phyloP scores from a whole-genome alignment of 1,284 basidiomycete genomes.

The Cutaneotrichosporon arboriforme region DNA sequence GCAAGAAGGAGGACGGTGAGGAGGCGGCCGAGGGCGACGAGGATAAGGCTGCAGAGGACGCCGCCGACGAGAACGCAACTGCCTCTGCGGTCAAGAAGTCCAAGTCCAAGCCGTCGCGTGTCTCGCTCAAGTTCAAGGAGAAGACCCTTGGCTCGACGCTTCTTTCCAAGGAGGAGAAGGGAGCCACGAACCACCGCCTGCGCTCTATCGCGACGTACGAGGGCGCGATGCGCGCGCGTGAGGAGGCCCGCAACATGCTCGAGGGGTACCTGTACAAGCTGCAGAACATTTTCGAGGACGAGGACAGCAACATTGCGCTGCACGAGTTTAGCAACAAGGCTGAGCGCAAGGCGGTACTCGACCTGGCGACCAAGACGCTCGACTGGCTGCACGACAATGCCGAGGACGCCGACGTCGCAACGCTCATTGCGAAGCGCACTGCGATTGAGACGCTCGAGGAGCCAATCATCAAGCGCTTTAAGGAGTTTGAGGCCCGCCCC shows the following conservation, averaged over 20 bases:
- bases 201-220: slow-evolving; percentile 74
- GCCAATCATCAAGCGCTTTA: slow-evolving; percentile 77
- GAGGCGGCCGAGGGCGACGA: slow-evolving; percentile 49
- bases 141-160: slow-evolving; percentile 62
- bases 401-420: slow-evolving; percentile 71
- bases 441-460: slow-evolving; percentile 75
- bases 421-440: slow-evolving; percentile 66
- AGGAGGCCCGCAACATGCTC: slow-evolving; percentile 85
- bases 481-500: slow-evolving; percentile 69
- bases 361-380: slow-evolving; percentile 64
- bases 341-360: slow-evolving; percentile 64
- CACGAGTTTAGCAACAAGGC: slow-evolving; percentile 66
- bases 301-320: slow-evolving; percentile 60
- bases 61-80: slow-evolving; percentile 21
- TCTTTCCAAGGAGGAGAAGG: slow-evolving; percentile 68
- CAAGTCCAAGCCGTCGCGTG: slow-evolving; percentile 28
- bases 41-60: slow-evolving; percentile 39
- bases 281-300: slow-evolving; percentile 69
- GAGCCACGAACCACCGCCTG: slow-evolving; percentile 62
- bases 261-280: slow-evolving; percentile 89
- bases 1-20: slow-evolving; percentile 48
- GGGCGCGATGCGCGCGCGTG: slow-evolving; percentile 66
- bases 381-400: slow-evolving; percentile 79
- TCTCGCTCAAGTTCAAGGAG: slow-evolving; percentile 58
- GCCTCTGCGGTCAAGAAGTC: slow-evolving; percentile 12